Evolutionary conservation across 1,139 yeast species (phyloP).

Genomic region (Lodderomyces margitis): DNA sequence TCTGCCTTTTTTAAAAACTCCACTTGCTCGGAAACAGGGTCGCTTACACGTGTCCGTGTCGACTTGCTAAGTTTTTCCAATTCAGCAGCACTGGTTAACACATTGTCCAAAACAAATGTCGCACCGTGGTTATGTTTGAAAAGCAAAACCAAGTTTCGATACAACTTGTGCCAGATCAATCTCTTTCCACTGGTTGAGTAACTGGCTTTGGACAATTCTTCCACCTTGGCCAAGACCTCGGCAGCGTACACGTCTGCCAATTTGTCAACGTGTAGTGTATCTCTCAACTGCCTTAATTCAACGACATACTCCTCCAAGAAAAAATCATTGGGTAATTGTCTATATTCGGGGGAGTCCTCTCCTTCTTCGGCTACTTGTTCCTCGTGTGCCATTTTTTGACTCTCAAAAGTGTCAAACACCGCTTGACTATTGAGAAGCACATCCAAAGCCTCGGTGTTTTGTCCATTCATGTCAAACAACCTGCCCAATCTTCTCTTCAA

Average conservation of each 20-base stretch:
- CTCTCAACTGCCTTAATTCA: conserved; percentile 31
- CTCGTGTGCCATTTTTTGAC: too few species aligned
- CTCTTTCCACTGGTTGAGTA: conserved; percentile 19
- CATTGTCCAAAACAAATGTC: conserved; percentile 37
- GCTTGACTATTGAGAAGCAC: conserved; percentile 26
- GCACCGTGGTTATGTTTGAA: conserved; percentile 33
- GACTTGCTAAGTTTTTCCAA: conserved; percentile 27
- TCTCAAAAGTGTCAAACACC: conserved; percentile 20
- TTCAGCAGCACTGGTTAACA: conserved; percentile 28
- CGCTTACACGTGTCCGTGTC: neutral
- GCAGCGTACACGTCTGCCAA: conserved; percentile 17
- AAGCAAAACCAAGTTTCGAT: conserved; percentile 29
- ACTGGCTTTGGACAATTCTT: conserved; percentile 14
- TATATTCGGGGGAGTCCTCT: conserved; percentile 18
- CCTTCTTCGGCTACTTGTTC: conserved; percentile 2
- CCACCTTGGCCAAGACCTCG: conserved; percentile 12
- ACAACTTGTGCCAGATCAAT: conserved; percentile 26
- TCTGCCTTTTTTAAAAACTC: conserved; percentile 6
- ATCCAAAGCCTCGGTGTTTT: conserved; percentile 34
- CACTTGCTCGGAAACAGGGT: neutral
- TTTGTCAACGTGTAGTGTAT: conserved; percentile 9
- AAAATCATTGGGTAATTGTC: conserved; percentile 39
- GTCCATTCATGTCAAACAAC: conserved; percentile 30
- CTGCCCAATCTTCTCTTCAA: conserved; percentile 20
- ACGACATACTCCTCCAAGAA: conserved; percentile 31